phyloP scores from a whole-genome alignment of 441 rosid species.

The Populus hybrid region DNA sequence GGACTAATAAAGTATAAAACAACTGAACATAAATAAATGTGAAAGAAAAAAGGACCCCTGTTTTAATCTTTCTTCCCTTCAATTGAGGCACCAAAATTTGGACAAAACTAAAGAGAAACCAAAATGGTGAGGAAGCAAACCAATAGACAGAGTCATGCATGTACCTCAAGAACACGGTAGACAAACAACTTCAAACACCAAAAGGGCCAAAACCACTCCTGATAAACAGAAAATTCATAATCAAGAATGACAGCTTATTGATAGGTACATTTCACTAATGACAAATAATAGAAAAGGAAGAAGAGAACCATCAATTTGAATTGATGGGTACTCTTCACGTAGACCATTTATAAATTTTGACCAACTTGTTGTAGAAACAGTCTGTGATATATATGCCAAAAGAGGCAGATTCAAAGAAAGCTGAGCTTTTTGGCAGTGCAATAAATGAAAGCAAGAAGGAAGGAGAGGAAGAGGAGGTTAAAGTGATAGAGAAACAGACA shows the following conservation, averaged over 20 bases:
- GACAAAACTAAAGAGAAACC: neutral
- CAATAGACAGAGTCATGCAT: neutral
- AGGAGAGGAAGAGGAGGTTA: neutral
- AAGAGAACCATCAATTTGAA: neutral
- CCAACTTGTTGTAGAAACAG: slow-evolving; percentile 15
- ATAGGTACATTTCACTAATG: slow-evolving; percentile 13
- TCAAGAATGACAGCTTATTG: neutral
- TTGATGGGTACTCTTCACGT: neutral
- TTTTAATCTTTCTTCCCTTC: neutral
- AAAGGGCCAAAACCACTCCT: neutral
- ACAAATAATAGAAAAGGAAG: neutral
- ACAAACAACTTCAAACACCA: neutral
- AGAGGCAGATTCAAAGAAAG: slow-evolving; percentile 4
- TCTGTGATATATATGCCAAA: neutral
- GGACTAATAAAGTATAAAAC: neutral
- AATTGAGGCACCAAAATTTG: neutral
- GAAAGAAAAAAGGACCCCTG: neutral
- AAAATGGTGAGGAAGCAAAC: slow-evolving; percentile 1
- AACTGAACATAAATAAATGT: neutral
- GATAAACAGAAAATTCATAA: neutral
- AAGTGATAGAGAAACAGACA: neutral
- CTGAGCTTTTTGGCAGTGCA: neutral
- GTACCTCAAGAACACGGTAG: neutral
- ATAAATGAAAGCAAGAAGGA: neutral
- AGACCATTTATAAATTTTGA: slow-evolving; percentile 2